Base-by-base conservation (phyloP, 108 stramenopile species). In the Cyclotella sp. region DNA sequence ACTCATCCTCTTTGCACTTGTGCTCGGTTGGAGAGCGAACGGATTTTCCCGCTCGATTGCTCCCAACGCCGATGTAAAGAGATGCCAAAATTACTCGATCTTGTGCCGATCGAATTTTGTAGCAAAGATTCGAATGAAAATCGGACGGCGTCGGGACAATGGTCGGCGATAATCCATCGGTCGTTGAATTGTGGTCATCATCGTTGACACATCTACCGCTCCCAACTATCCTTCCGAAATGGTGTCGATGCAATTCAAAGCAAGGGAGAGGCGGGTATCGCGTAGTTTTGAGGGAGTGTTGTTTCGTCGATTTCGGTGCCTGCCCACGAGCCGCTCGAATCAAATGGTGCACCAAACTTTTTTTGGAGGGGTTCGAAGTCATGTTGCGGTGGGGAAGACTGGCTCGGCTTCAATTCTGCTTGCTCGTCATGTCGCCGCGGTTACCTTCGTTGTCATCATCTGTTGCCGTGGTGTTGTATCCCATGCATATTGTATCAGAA, bases 61-160 rank as follows among this genome's bases (percentile, higher is more conserved):
- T 63, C 61, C 90, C 94, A 22, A 92, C 87, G 1, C 95, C 95
- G 43, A 93, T 73, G 68, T 95, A 95, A 6, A 95, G 84, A 13
- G 95, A 91, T 29, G 91, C 91, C 63, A 95, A 57, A 13, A 75
- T 43, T 14, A 95, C 89, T 16, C 95, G 90, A 26, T 81, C 62
- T 76, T 78, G 67, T 11, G 95, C 91, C 49, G 75, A 58, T 13
- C 83, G 80, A 57, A 93, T 93, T 63, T 70, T 77, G 22, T 83
- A 26, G 59, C 88, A 90, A 5, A 93, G 77, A 45, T 73, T 65
- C 12, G 77, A 30, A 68, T 93, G 93, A 76, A 93, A 93, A 62
- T 91, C 90, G 14, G 61, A 30, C 8, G 93, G 93, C 10, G 89
- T 82, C 19, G 81, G 60, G 14, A 61, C 60, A 34, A 0, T 30